Percentiles rank a stretch among this genome's conserved stretches.
phyloP scores from a whole-genome alignment of 2,329 filamentous ascomycete genomes.

The Pseudogymnoascus sp. region DNA sequence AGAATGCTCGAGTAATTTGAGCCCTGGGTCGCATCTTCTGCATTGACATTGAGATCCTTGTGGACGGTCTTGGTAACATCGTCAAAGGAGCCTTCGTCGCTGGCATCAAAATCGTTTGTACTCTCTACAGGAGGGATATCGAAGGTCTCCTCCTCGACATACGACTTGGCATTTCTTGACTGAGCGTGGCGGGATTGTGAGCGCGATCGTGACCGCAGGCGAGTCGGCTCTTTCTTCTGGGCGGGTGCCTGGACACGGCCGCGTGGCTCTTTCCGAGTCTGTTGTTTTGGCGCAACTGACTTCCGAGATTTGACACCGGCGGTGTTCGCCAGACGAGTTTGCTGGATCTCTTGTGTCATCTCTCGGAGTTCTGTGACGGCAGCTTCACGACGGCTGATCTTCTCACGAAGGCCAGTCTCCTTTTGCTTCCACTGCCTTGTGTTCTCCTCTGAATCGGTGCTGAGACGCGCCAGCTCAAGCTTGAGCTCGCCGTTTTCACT shows the following conservation, averaged over 20 bases:
- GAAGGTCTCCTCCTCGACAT: slow-evolving; percentile 37
- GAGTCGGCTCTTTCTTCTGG: background rate
- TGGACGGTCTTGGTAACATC: slow-evolving; percentile 12
- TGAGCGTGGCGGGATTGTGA: slow-evolving; percentile 13
- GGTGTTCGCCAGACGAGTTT: background rate
- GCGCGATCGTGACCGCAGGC: slow-evolving; percentile 11
- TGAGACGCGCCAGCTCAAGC: slow-evolving; percentile 24
- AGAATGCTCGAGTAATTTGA: slow-evolving; percentile 12
- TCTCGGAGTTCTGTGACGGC: slow-evolving; percentile 13
- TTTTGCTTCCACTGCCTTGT: slow-evolving; percentile 33
- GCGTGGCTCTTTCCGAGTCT: background rate
- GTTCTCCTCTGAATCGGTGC: slow-evolving; percentile 36
- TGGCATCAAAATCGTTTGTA: background rate
- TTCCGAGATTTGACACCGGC: background rate
- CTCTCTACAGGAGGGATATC: slow-evolving; percentile 29
- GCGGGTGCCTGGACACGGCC: slow-evolving; percentile 17
- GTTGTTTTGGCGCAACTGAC: background rate
- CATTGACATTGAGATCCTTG: slow-evolving; percentile 11
- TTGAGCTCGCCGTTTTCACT: slow-evolving; percentile 28
- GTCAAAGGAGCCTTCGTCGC: slow-evolving; percentile 7
- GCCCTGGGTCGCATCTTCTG: slow-evolving; percentile 3
- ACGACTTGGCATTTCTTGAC: slow-evolving; percentile 29
- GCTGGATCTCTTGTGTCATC: slow-evolving; percentile 15
- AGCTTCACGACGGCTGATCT: slow-evolving; percentile 25
- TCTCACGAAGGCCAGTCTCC: slow-evolving; percentile 34